These are phyloP conservation scores for Claviceps quebecensis DNA, from an alignment of 2,329 filamentous ascomycete genomes.

Conservation along the genomic window DNA sequence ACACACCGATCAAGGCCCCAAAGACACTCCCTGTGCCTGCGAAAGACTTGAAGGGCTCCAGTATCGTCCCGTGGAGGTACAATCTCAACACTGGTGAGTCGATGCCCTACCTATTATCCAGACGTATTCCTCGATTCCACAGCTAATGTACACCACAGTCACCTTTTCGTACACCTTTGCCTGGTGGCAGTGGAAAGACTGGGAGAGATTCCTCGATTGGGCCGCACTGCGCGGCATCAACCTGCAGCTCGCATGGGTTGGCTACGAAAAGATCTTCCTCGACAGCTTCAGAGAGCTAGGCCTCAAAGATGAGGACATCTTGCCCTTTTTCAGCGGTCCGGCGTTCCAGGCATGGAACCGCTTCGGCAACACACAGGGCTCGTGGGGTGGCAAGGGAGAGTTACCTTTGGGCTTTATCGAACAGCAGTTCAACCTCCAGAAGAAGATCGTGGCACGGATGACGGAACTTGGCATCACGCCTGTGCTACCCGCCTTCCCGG, in stretches of 20 bases:
- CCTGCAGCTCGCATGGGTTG: conserved; percentile 36
- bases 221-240: conserved; percentile 37
- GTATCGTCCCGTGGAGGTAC: conserved; percentile 19
- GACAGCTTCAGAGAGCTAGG: conserved; percentile 32
- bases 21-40: conserved; percentile 2
- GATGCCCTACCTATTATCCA: neutral
- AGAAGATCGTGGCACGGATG: conserved; percentile 34
- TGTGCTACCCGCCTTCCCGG: conserved; percentile 34
- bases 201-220: conserved; percentile 39
- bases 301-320: conserved; percentile 28
- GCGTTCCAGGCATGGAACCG: conserved; percentile 39
- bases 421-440: conserved; percentile 31
- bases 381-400: conserved; percentile 26
- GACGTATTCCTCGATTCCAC: neutral
- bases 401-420: conserved; percentile 32
- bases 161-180: conserved; percentile 37
- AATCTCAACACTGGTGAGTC: conserved; percentile 33
- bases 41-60: conserved; percentile 6
- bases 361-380: conserved; percentile 39
- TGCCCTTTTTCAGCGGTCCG: conserved; percentile 32
- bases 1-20: conserved; percentile 1
- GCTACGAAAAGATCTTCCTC: conserved; percentile 34
- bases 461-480: conserved; percentile 38
- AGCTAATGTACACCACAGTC: conserved; percentile 16
- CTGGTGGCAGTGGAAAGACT: conserved; percentile 39